Evolutionary conservation across 1,139 yeast species (phyloP).

Genomic region (Candida anutae): DNA sequence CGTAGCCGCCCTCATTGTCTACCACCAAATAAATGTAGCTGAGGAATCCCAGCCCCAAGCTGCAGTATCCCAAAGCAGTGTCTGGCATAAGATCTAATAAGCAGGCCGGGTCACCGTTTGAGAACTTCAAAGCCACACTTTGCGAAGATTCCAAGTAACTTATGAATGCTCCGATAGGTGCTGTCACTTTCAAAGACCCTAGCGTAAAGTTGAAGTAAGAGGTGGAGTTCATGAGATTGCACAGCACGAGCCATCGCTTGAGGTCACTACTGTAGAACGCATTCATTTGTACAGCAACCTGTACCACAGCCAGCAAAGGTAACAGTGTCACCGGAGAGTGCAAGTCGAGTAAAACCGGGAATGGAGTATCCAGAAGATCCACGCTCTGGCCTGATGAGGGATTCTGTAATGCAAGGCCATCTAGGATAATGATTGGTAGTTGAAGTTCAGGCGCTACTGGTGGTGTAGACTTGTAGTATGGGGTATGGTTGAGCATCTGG

Average conservation of each 20-base stretch:
- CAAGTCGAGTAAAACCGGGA: slow-evolving; percentile 59
- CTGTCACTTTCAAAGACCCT: slow-evolving; percentile 42
- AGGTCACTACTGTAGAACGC: slow-evolving; percentile 52
- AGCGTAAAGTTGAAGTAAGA: slow-evolving; percentile 53
- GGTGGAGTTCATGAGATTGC: slow-evolving; percentile 30
- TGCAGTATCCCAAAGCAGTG: slow-evolving; percentile 40
- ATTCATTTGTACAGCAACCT: slow-evolving; percentile 65
- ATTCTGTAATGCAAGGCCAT: slow-evolving; percentile 44
- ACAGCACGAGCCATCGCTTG: slow-evolving; percentile 60
- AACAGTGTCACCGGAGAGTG: slow-evolving; percentile 45
- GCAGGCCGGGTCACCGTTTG: slow-evolving; percentile 56
- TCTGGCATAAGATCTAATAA: slow-evolving; percentile 48
- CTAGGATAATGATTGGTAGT: slow-evolving; percentile 53
- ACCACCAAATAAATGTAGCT: slow-evolving; percentile 54
- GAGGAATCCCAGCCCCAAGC: slow-evolving; percentile 59
- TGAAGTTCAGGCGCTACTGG: too few relatives aligned
- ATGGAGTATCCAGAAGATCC: slow-evolving; percentile 19
- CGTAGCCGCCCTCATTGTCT: slow-evolving; percentile 49
- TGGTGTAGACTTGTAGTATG: too few relatives aligned
- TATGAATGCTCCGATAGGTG: slow-evolving; percentile 49
- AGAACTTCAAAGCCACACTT: slow-evolving; percentile 29
- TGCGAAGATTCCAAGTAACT: slow-evolving; percentile 6
- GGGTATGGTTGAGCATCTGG: slow-evolving; percentile 26
- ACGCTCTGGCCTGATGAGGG: slow-evolving; percentile 26
- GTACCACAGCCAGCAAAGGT: slow-evolving; percentile 54